phyloP scores from a whole-genome alignment of 345 rosid species.

The Pistacia atlantica region DNA sequence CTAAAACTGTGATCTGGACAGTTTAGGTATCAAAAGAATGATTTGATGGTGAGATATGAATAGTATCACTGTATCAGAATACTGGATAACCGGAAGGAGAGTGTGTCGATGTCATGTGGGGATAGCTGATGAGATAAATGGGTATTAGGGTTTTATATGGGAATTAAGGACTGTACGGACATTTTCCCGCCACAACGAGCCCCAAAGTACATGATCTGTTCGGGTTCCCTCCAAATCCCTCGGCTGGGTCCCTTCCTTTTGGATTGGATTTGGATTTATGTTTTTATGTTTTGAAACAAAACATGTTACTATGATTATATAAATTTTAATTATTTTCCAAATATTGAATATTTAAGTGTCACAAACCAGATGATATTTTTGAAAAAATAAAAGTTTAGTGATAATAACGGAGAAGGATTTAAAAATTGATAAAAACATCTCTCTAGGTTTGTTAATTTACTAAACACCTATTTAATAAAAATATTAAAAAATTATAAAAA shows the following conservation, averaged over 20 bases:
- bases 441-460: too few relatives aligned
- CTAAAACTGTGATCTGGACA: neutral
- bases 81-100: neutral
- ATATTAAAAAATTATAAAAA: too few relatives aligned
- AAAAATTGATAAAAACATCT: too few relatives aligned
- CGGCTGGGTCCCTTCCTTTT: neutral
- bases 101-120: neutral
- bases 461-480: too few relatives aligned
- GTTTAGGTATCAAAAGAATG: neutral
- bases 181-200: conserved; percentile 57
- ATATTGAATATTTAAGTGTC: too few relatives aligned
- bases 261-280: too few relatives aligned
- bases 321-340: too few relatives aligned
- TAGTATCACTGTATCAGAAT: neutral
- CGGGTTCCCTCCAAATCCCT: conserved; percentile 21
- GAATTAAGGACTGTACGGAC: conserved; percentile 45
- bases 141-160: conserved; percentile 13
- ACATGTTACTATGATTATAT: too few relatives aligned
- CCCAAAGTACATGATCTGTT: neutral
- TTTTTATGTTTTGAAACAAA: too few relatives aligned
- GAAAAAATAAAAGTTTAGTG: too few relatives aligned
- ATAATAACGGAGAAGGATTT: too few relatives aligned
- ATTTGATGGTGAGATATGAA: neutral
- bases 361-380: too few relatives aligned
- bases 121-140: neutral